Evolutionary conservation across 2,329 filamentous ascomycete genomes (phyloP), one percentile per base, ranked within the genome.

Genomic region (Aspergillus hortae): DNA sequence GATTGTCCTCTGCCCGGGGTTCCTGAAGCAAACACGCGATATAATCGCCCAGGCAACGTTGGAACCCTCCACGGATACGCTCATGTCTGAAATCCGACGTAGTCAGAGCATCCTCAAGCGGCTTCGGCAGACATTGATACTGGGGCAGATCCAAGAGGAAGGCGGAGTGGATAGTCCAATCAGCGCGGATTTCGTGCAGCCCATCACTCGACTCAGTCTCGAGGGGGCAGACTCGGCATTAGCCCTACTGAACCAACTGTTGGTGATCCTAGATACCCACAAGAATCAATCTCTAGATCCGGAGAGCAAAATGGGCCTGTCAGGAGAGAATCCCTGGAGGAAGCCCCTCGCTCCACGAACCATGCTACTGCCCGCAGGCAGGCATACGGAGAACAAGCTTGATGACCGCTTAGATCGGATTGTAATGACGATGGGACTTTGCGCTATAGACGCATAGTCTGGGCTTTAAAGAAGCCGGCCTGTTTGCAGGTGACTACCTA

Each of bases 1-100:
- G 21, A 54, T 59, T 17, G 48, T 54, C 3, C 52, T 49, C 12
- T 59, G 59, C n/a, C 58, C 60, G 2, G 58, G 61, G 2, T 52
- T 60, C 35, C 44, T 60, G 12, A 49, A 40, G 6, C 54, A 46
- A 10, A 57, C 59, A 7, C 53, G 54, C 12, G 46, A 48, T 4
- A 9, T 61, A 10, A 48, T 61, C 14, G n/a, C 35, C 25, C 14
- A 23, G 17, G 42, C 41, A 19, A 14, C 3, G 14, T 15, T 46
- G 33, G 43, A 48, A 15, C n/a, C n/a, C 6, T 38, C 40, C 7
- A 25, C 44, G 33, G 51, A 52, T 1, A 50, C 33, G 14, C 30
- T 58, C 17, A 46, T 52, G 4, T 42, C 36, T 11, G 46, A 46
- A n/a, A 57, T 62, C 5, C 48, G 52, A 5, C 43, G 25, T 10